phyloP scores from a whole-genome alignment of 1,139 yeast genomes.

The Pichia sp. region DNA sequence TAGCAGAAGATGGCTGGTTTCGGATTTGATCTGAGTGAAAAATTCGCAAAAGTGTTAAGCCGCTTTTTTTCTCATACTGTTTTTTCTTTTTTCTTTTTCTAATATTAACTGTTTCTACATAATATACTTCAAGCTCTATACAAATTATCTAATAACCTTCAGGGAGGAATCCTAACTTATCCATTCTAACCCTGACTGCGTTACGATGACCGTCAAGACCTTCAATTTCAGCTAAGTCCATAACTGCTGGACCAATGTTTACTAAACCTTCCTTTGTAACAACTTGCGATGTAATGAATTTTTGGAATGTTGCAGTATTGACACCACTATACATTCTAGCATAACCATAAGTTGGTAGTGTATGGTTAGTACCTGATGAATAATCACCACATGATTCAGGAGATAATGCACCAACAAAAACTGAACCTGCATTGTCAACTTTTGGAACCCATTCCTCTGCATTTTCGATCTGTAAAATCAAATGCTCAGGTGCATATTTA shows the following conservation, averaged over 20 bases:
- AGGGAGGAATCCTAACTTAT: conserved; percentile 48
- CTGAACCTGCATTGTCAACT: conserved; percentile 91
- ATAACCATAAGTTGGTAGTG: conserved; percentile 95
- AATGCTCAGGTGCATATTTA: conserved; percentile 93
- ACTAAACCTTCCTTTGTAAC: conserved; percentile 78
- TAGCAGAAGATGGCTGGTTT: background rate
- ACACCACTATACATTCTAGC: conserved; percentile 98
- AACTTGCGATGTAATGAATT: conserved; percentile 89
- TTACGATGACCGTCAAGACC: conserved; percentile 96
- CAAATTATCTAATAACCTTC: conserved; percentile 11
- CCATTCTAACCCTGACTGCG: conserved; percentile 92
- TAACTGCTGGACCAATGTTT: conserved; percentile 89
- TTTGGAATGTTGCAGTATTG: conserved; percentile 91
- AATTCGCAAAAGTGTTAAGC: background rate
- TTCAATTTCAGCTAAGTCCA: conserved; percentile 94
- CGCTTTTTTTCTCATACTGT: background rate
- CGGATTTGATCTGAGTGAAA: background rate
- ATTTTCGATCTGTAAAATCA: conserved; percentile 79
- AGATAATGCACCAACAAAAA: conserved; percentile 90
- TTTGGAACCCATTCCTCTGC: conserved; percentile 65
- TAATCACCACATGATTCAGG: conserved; percentile 99
- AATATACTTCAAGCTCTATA: background rate
- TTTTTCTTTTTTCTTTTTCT: background rate
- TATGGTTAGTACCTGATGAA: conserved; percentile 95
- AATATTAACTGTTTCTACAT: background rate